Percentiles rank a stretch among this genome's conserved stretches.
phyloP scores from a whole-genome alignment of 331 rosid species.

The Dryas integrifolia region DNA sequence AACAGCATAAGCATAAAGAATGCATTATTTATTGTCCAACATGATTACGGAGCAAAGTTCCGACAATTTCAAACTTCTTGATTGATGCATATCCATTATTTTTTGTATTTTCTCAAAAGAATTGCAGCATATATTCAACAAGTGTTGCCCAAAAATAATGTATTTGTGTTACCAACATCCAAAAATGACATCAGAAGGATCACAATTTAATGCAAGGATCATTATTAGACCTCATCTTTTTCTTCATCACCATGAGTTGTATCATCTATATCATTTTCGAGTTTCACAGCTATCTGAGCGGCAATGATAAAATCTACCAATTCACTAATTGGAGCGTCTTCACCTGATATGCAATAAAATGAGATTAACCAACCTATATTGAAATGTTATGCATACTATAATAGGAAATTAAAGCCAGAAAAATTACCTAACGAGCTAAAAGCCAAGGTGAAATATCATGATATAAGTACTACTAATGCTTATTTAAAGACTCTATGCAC shows the following conservation, averaged over 20 bases:
- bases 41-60: neutral
- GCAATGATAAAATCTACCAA: conserved; percentile 83
- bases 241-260: conserved; percentile 34
- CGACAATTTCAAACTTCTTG: conserved; percentile 1
- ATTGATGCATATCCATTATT: neutral
- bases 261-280: conserved; percentile 56
- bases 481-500: neutral
- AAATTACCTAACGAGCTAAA: neutral
- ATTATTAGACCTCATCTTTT: conserved; percentile 55
- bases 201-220: conserved; percentile 5
- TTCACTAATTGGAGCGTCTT: conserved; percentile 59
- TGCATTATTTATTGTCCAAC: neutral
- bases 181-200: conserved; percentile 8
- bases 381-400: neutral
- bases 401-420: neutral
- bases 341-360: conserved; percentile 49
- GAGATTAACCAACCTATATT: conserved; percentile 19
- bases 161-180: neutral
- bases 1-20: no score
- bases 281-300: conserved; percentile 65
- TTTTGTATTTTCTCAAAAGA: neutral
- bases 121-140: neutral
- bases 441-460: neutral
- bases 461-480: neutral
- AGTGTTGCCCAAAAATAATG: neutral